Evolutionary conservation across 139 green algal species (phyloP).

Genomic region (Micractinium conductrix): DNA sequence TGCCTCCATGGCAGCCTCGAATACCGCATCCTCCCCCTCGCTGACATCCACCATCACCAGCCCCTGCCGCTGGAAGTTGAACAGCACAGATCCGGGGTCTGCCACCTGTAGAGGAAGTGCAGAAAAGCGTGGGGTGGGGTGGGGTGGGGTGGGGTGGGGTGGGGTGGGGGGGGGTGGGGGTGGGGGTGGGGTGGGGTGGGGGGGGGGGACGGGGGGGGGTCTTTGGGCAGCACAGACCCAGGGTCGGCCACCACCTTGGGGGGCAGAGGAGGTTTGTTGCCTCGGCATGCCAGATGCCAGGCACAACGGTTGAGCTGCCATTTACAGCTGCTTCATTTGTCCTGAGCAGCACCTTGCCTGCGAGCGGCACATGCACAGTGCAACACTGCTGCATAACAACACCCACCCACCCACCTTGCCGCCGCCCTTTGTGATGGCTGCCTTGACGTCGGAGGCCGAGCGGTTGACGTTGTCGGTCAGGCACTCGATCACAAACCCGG

Average conservation of each 20-base stretch:
- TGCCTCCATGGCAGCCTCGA: conserved; percentile 85
- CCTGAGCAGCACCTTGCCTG: too few species aligned
- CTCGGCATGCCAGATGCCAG: too few species aligned
- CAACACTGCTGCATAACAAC: too few species aligned
- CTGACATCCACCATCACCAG: conserved; percentile 45
- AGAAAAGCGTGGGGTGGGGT: background rate
- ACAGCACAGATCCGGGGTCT: conserved; percentile 87
- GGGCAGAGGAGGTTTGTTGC: too few species aligned
- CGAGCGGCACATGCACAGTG: too few species aligned
- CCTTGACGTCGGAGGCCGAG: conserved; percentile 63
- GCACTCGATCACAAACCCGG: conserved; percentile 89
- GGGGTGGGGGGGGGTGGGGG: background rate
- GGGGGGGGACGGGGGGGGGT: background rate
- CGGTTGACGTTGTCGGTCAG: conserved; percentile 96
- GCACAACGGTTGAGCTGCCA: too few species aligned
- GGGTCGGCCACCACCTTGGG: too few species aligned
- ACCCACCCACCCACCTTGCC: conserved; percentile 84
- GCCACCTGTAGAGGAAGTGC: conserved; percentile 63
- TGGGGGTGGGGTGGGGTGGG: background rate
- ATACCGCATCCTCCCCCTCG: conserved; percentile 64
- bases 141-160: background rate
- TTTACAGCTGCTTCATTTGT: too few species aligned
- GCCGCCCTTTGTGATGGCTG: conserved; percentile 79
- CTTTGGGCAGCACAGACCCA: background rate
- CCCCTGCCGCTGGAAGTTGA: conserved; percentile 86